phyloP scores from a whole-genome alignment of 305 asterid genomes.

The Stenogyne calaminthoides region DNA sequence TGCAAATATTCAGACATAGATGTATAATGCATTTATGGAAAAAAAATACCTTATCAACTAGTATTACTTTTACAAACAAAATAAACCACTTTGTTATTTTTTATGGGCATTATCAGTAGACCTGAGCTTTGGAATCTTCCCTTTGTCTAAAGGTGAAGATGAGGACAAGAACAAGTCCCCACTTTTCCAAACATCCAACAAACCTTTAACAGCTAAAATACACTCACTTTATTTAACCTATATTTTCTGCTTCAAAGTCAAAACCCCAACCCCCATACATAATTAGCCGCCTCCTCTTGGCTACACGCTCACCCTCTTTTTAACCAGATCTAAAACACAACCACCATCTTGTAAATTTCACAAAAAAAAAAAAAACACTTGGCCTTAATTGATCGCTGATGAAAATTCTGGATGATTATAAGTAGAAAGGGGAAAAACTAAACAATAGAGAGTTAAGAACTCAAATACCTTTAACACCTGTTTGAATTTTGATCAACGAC shows the following conservation, averaged over 20 bases:
- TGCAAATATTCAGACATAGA: background rate
- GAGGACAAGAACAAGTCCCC: conserved; percentile 51
- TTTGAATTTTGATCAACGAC: conserved; percentile 26
- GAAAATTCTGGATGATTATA: background rate
- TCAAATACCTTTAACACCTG: conserved; percentile 29
- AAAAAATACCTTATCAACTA: background rate
- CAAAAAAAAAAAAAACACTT: background rate
- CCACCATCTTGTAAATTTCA: background rate
- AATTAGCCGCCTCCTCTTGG: conserved; percentile 34
- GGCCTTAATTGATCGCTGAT: background rate
- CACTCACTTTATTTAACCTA: conserved; percentile 20
- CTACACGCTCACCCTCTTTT: conserved; percentile 18
- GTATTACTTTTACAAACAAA: conserved; percentile 7
- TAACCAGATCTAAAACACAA: conserved; percentile 37
- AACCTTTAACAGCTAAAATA: conserved; percentile 39
- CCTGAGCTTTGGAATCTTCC: conserved; percentile 45
- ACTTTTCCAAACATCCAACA: conserved; percentile 47
- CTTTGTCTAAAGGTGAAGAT: conserved; percentile 45
- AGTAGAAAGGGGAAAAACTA: background rate
- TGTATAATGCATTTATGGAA: conserved; percentile 18
- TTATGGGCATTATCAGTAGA: conserved; percentile 27
- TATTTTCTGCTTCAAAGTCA: conserved; percentile 40
- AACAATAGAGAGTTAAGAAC: conserved; percentile 5
- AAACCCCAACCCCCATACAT: conserved; percentile 39
- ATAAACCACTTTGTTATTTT: background rate